Percentiles rank a stretch among this genome's conserved stretches.
Evolutionary conservation across 352 stramenopile genomes (phyloP).

Genomic region (Phytophthora rubi): DNA sequence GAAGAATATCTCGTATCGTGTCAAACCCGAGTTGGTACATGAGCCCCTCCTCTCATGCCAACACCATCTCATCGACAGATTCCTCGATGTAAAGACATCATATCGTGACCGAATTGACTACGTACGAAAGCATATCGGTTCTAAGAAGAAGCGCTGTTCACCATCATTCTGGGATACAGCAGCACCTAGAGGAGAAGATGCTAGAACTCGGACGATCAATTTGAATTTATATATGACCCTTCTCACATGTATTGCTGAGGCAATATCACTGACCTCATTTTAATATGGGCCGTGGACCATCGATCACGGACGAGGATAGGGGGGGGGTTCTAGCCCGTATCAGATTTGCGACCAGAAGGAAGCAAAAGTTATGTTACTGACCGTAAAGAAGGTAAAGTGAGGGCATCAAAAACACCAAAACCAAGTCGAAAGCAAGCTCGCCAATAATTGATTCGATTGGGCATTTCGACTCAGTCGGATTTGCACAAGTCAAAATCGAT

Average conservation of each 20-base stretch:
- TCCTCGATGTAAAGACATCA: neutral
- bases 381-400: too few relatives aligned
- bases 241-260: conserved; percentile 1
- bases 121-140: neutral
- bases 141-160: neutral
- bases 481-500: too few relatives aligned
- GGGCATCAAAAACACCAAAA: too few relatives aligned
- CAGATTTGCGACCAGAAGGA: too few relatives aligned
- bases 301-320: too few relatives aligned
- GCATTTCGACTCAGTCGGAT: too few relatives aligned
- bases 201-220: neutral
- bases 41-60: conserved; percentile 2
- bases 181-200: neutral
- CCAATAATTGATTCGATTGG: too few relatives aligned
- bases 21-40: neutral
- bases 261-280: neutral
- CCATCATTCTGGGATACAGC: neutral
- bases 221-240: conserved; percentile 2
- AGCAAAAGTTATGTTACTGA: too few relatives aligned
- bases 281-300: too few relatives aligned
- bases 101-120: neutral
- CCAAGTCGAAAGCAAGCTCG: too few relatives aligned
- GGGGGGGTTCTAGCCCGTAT: too few relatives aligned
- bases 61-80: neutral
- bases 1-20: too few relatives aligned